Base-by-base conservation (phyloP, 805 yeast species). In the Sungouiella thailandica region DNA sequence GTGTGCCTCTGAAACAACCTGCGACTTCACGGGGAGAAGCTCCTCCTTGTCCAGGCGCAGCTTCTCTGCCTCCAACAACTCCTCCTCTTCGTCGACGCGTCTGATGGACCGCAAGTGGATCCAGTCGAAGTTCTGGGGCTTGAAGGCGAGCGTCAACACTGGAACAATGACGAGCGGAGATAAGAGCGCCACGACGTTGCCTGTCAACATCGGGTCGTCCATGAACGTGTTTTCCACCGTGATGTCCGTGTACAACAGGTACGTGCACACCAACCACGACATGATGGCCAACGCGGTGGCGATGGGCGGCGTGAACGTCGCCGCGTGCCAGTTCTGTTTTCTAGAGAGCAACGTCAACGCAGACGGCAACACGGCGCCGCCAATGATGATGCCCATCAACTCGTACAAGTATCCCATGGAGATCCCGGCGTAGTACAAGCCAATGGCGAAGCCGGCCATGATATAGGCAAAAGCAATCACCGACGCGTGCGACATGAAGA, bases 191-290 rank as follows among this genome's bases (percentile, higher is more conserved):
- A 86, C 88, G 29, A 86, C 78, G 57, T 88, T 88, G 40, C 96
- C 96, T 3, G 81, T 79, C 42, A 87, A 69, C 96, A 89, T 89
- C 25, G 96, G 83, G 53, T 84, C 74, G 57, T 89, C 95, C 43
- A 71, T 74, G 45, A 90, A 93, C n/a, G 94, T 77, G 62, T 55
- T 68, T 39, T 47, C 56, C 29, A 63, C 58, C 25, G 43, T 52
- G 17, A 67, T 44, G 1, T 49, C 15, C 9, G 68, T 68, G 34
- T 56, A 58, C 39, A 55, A 47, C 19, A 40, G 50, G 43, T 60
- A 57, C 32, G 71, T 56, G 43, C 57, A 49, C 17, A 59, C 57
- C 44, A 67, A 58, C 72, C 72, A 67, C 16, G 86, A 65, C 63
- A 79, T 75, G 23, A 89, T 70, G 3, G 95, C 89, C 32, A 78